Percentiles rank a stretch among this genome's conserved stretches.
Evolutionary conservation across 2,329 filamentous ascomycete genomes (phyloP).

Genomic region (Pestalotiopsis sp.): DNA sequence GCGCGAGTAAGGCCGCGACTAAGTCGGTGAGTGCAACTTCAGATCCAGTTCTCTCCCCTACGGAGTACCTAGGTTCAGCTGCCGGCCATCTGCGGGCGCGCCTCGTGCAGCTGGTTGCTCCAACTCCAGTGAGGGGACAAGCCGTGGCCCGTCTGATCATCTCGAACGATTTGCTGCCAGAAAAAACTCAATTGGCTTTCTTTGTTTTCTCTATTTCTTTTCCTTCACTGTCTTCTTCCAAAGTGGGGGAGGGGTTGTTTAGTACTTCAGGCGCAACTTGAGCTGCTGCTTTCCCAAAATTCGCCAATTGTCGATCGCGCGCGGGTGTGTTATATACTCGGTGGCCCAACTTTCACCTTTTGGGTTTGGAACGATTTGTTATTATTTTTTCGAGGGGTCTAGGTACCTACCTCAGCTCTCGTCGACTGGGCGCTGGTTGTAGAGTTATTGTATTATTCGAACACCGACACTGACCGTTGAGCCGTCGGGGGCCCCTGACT

Average conservation of each 20-base stretch:
- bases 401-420: not conserved
- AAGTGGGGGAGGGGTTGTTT: constrained; percentile 15
- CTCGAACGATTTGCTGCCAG: constrained; percentile 17
- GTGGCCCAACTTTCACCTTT: not conserved
- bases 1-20: not conserved
- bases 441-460: not conserved
- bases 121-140: constrained; percentile 19
- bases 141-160: constrained; percentile 15
- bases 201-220: not conserved
- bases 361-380: not conserved
- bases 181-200: constrained; percentile 11
- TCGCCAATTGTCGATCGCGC: not conserved
- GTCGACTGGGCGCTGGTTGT: not conserved
- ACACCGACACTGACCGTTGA: not conserved
- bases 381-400: not conserved
- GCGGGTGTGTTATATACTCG: not conserved
- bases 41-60: not conserved
- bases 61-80: not conserved
- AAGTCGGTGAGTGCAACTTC: constrained; percentile 11
- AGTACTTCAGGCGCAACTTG: constrained; percentile 12
- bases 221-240: not conserved
- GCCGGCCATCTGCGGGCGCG: constrained; percentile 9
- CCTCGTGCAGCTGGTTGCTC: constrained; percentile 2
- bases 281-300: not conserved
- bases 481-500: not conserved